Percentiles rank a stretch among this genome's conserved stretches.
Conservation (phyloP, 2,329 filamentous ascomycete species). For the Trichoderma harzianum region DNA sequence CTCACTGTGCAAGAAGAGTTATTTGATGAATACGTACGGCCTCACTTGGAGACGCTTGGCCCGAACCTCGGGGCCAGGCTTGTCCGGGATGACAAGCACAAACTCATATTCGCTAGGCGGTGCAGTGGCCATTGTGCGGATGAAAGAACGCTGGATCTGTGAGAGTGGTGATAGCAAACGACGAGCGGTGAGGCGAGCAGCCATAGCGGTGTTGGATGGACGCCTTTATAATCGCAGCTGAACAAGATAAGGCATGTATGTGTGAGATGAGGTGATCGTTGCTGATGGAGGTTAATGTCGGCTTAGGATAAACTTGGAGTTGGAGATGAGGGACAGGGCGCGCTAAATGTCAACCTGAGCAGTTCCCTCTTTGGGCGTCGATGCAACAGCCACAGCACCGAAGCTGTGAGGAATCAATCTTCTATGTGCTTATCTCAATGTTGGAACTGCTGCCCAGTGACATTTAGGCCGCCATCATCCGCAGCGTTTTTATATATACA, state of each 20-base stretch:
- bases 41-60: conserved; percentile 61
- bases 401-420: background rate
- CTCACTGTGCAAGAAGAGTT: background rate
- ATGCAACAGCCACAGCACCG: background rate
- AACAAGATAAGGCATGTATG: background rate
- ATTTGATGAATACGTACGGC: conserved; percentile 43
- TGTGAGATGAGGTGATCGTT: background rate
- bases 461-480: background rate
- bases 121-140: conserved; percentile 31
- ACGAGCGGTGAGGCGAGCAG: conserved; percentile 16
- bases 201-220: conserved; percentile 7
- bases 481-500: background rate
- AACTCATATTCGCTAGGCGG: conserved; percentile 53
- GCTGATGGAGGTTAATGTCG: background rate
- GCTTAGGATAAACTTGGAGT: background rate
- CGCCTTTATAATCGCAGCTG: background rate
- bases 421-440: background rate
- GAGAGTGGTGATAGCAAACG: conserved; percentile 16
- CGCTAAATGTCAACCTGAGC: background rate
- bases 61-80: conserved; percentile 55
- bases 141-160: conserved; percentile 2
- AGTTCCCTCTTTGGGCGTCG: background rate
- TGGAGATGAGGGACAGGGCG: background rate
- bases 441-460: background rate
- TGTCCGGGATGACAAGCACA: conserved; percentile 67